These are phyloP conservation scores for Phlebiopsis flavidoalba DNA, from an alignment of 768 basidiomycete genomes.

Conservation along the genomic window DNA sequence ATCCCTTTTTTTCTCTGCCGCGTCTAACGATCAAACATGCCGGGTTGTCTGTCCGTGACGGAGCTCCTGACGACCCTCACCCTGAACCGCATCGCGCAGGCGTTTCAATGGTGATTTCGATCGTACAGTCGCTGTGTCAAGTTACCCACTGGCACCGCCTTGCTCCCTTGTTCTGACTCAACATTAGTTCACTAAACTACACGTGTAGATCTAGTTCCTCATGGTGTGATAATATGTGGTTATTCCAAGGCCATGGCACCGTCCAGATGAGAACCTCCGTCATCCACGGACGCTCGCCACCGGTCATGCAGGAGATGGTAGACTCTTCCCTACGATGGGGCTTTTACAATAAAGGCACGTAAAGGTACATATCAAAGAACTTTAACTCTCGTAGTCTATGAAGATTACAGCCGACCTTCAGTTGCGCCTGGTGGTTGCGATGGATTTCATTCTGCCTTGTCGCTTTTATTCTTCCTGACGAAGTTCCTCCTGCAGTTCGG, in stretches of 20 bases:
- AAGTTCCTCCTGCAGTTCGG: constrained; percentile 57
- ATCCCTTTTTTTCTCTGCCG: constrained; percentile 44
- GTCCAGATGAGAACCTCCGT: neutral
- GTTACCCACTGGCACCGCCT: neutral
- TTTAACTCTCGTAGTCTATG: constrained; percentile 3
- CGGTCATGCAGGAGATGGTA: neutral
- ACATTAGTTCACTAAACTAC: neutral
- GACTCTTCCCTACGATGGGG: neutral
- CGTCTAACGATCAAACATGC: constrained; percentile 52
- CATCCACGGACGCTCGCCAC: neutral
- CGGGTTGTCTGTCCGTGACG: constrained; percentile 59
- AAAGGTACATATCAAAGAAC: constrained; percentile 8
- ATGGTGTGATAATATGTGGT: neutral
- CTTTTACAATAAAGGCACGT: neutral
- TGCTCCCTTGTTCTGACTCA: neutral
- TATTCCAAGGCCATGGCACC: neutral
- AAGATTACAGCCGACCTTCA: constrained; percentile 18
- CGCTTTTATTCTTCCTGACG: constrained; percentile 18
- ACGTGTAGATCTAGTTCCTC: constrained; percentile 1
- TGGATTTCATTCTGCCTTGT: neutral
- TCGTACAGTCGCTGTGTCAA: neutral
- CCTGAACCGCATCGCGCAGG: constrained; percentile 66
- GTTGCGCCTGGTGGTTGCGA: constrained; percentile 6
- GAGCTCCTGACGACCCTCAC: constrained; percentile 74
- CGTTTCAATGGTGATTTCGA: constrained; percentile 45